Percentiles rank a stretch among this genome's conserved stretches.
Evolutionary conservation across 352 stramenopile species (phyloP).

Genomic region (Halophytophthora polymorphica): DNA sequence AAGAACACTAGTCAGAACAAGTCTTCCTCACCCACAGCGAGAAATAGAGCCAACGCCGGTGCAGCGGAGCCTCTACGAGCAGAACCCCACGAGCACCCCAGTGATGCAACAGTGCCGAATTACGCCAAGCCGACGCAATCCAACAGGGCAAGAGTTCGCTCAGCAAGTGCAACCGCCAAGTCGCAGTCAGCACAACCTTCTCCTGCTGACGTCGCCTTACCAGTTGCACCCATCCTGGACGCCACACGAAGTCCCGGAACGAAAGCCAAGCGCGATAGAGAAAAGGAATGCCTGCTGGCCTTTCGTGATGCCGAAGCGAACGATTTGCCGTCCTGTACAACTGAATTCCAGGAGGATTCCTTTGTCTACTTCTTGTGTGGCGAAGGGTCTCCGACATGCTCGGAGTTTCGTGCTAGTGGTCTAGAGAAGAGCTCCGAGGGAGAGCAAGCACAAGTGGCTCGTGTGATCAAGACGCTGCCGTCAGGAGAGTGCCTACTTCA

Average conservation of each 20-base stretch:
- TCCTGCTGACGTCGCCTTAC: too few species aligned
- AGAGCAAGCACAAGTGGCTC: constrained; percentile 33
- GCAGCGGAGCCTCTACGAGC: not conserved
- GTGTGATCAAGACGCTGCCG: constrained; percentile 22
- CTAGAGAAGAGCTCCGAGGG: constrained; percentile 9
- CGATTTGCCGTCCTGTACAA: constrained; percentile 15
- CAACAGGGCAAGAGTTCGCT: constrained; percentile 6
- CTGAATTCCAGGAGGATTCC: constrained; percentile 24
- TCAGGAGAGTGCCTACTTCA: constrained; percentile 38
- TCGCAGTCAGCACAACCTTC: not conserved
- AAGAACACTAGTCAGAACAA: constrained; percentile 9
- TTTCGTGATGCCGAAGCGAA: constrained; percentile 4
- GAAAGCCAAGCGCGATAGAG: not conserved
- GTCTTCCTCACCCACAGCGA: not conserved
- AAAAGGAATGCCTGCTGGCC: not conserved
- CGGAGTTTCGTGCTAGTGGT: constrained; percentile 8
- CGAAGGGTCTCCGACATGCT: constrained; percentile 9
- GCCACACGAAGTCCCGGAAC: not conserved
- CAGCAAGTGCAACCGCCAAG: constrained; percentile 22
- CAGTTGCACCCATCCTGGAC: too few species aligned
- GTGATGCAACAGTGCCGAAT: constrained; percentile 10
- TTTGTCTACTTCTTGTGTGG: constrained; percentile 34
- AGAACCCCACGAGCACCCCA: not conserved
- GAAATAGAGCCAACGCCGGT: constrained; percentile 12
- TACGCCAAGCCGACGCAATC: constrained; percentile 20